Evolutionary conservation across 495 filamentous ascomycete species (phyloP), one percentile per base, ranked within the genome.

Genomic region (Hyaloscypha finlandica): DNA sequence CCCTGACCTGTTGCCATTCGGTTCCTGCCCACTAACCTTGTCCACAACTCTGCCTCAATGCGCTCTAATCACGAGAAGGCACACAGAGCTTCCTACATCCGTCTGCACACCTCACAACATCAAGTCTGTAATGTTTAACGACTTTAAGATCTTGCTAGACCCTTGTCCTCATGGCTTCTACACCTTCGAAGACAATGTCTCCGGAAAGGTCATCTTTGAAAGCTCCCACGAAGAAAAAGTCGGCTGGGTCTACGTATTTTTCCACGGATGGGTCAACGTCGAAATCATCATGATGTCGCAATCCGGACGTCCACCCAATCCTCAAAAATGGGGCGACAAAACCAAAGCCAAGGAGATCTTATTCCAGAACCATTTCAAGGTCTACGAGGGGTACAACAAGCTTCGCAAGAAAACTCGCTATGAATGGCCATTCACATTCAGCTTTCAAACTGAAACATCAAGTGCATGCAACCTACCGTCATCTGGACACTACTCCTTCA

Each of bases 131-230:
- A 56, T 56, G 53, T 25, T 56, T 6, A 25, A 56, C 29, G 53
- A 56, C 29, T 31, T 56, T 11, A 25, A 56, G 19, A 16, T 64
- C 51, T 16, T 64, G 11, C 52, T 64, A 3, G 62, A 64, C 52
- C 62, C 62, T 25, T 31, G 51, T 0, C 62, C 62, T 16, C n/a
- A 30, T 8, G 62, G 62, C 12, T 32, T 64, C 51, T 64, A 55
- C 52, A 55, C 62, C 6, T 52, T 39, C n/a, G 62, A 64, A 25
- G 45, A 64, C 25, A 39, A 51, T 32, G 62, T 64, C 14, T 55
- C 62, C 31, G 62, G 62, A 39, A 64, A 42, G 9, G 62, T 64
- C 19, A 29, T 55, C 29, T 39, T 64, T 25, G 62, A 64, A 64
- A 51, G 31, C 52, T 33, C 39, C 6, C 30, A 39, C 22, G 37